Conservation (phyloP, 768 basidiomycete species). For the Strobilomyces echinocephalus region DNA sequence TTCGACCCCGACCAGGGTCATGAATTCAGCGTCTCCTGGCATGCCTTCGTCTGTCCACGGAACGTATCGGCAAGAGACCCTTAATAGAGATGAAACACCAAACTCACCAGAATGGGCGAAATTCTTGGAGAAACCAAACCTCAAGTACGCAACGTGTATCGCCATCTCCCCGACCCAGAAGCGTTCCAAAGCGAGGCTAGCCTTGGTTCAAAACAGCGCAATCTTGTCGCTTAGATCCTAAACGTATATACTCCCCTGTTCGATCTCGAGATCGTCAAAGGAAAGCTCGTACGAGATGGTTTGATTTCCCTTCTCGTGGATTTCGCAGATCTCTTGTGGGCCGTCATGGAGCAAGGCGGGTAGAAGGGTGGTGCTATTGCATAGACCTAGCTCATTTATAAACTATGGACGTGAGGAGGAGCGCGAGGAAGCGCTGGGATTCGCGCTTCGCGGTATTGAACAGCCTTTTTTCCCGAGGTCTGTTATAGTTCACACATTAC, state of each 20-base stretch:
- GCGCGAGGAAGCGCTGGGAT: slow-evolving; percentile 46
- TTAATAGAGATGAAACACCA: background rate
- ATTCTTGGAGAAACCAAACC: slow-evolving; percentile 37
- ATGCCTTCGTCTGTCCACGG: slow-evolving; percentile 45
- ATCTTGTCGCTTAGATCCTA: no score
- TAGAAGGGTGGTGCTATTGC: background rate
- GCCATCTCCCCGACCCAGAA: slow-evolving; percentile 61
- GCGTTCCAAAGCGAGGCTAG: slow-evolving; percentile 37
- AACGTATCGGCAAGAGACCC: background rate
- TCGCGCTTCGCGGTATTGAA: slow-evolving; percentile 59
- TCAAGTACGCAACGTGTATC: slow-evolving; percentile 33
- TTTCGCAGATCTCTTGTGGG: background rate
- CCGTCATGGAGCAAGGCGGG: slow-evolving; percentile 3
- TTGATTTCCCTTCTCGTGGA: slow-evolving; percentile 4
- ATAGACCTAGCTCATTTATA: slow-evolving; percentile 24
- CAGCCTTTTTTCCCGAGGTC: slow-evolving; percentile 46
- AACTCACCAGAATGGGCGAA: slow-evolving; percentile 43
- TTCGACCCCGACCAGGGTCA: slow-evolving; percentile 41
- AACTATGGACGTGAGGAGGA: slow-evolving; percentile 45
- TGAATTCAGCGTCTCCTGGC: slow-evolving; percentile 43
- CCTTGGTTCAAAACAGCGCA: slow-evolving; percentile 55
- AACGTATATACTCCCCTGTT: slow-evolving; percentile 54
- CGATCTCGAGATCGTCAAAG: slow-evolving; percentile 41
- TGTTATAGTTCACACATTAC: background rate
- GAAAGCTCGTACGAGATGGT: slow-evolving; percentile 49